phyloP scores from a whole-genome alignment of 2,329 filamentous ascomycete species.

The Emergomyces orientalis region DNA sequence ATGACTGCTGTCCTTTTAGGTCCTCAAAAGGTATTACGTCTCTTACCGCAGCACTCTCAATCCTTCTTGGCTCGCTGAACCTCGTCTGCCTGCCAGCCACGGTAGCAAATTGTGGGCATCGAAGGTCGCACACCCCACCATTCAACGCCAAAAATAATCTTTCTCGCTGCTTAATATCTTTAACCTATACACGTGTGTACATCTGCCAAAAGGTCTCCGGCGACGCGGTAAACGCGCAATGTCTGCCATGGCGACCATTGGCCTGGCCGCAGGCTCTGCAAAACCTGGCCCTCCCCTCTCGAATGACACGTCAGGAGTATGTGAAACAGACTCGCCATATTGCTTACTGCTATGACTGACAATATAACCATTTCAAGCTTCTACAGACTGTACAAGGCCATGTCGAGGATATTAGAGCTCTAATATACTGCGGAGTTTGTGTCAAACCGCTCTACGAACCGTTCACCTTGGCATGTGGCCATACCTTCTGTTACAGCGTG shows the following conservation, averaged over 20 bases:
- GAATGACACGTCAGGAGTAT: conserved; percentile 6
- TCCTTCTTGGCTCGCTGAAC: background rate
- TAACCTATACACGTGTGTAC: background rate
- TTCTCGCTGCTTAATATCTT: background rate
- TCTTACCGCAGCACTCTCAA: background rate
- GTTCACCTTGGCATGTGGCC: conserved; percentile 58
- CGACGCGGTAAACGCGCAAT: background rate
- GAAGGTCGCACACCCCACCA: background rate
- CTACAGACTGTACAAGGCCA: conserved; percentile 42
- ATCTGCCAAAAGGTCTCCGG: background rate
- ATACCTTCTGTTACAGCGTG: conserved; percentile 63
- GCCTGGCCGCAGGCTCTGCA: background rate
- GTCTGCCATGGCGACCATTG: background rate
- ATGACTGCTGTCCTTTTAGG: background rate
- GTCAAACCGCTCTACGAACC: conserved; percentile 60
- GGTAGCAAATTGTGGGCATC: background rate
- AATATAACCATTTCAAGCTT: conserved; percentile 22
- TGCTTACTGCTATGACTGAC: background rate
- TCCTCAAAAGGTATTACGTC: background rate
- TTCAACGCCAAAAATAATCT: background rate
- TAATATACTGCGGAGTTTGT: conserved; percentile 60
- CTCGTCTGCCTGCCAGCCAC: background rate
- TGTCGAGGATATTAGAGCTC: conserved; percentile 50
- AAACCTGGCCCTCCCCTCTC: background rate
- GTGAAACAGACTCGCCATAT: conserved; percentile 4